A percentile compares a stretch with the other conserved stretches of the same genome.
These are phyloP conservation scores for Cryomyces antarcticus DNA, from an alignment of 495 filamentous ascomycete genomes.

Conservation along the genomic window DNA sequence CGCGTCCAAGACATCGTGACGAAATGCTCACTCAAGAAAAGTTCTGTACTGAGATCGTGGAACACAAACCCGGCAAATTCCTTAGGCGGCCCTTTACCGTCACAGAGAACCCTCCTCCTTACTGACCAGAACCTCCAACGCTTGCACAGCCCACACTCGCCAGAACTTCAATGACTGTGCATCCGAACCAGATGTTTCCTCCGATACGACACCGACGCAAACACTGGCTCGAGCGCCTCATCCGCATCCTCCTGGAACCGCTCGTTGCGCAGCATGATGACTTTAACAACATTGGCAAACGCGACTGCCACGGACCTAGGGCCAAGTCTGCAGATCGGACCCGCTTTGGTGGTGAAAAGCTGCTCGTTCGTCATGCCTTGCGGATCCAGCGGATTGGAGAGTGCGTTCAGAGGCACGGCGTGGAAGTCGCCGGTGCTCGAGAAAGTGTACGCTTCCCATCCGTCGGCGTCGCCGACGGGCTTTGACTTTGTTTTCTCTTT, in stretches of 20 bases:
- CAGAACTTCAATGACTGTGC: no score
- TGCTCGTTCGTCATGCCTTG: slow-evolving; percentile 17
- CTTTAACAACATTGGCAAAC: slow-evolving; percentile 45
- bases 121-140: no score
- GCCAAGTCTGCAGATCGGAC: slow-evolving; percentile 37
- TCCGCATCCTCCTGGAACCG: background rate
- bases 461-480: slow-evolving; percentile 10
- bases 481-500: background rate
- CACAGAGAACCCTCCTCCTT: no score
- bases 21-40: no score
- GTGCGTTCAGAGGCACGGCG: slow-evolving; percentile 11
- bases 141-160: no score
- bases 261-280: slow-evolving; percentile 21
- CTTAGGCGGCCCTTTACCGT: no score
- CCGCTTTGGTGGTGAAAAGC: slow-evolving; percentile 36
- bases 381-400: slow-evolving; percentile 1
- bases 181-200: no score
- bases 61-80: no score
- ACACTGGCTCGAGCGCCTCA: no score
- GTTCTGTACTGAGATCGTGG: no score
- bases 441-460: slow-evolving; percentile 50
- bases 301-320: slow-evolving; percentile 38
- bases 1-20: no score
- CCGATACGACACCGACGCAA: no score
- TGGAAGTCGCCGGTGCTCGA: slow-evolving; percentile 25